Conservation (phyloP, 129 eudicot species). For the Pittosporum tobira region DNA sequence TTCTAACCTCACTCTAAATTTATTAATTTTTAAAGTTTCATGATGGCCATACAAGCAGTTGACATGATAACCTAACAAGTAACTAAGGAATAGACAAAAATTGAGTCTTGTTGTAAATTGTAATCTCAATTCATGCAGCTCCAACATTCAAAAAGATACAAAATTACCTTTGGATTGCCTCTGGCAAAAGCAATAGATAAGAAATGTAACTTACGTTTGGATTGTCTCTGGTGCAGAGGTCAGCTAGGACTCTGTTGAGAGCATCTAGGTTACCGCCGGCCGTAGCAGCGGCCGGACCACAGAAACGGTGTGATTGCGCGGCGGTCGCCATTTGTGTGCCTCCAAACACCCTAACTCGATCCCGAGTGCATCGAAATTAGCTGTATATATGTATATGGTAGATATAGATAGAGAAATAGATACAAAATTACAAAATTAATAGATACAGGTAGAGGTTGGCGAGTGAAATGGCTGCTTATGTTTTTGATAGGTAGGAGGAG, state of each 20-base stretch:
- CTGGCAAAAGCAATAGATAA: too few species aligned
- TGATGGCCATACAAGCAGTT: too few species aligned
- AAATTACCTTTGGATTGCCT: too few species aligned
- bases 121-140: neutral
- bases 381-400: too few species aligned
- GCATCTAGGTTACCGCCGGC: constrained; percentile 65
- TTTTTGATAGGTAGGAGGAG: too few species aligned
- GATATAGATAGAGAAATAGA: too few species aligned
- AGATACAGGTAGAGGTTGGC: too few species aligned
- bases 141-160: neutral
- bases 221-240: constrained; percentile 57
- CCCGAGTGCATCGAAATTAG: constrained; percentile 4
- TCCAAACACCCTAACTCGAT: constrained; percentile 48
- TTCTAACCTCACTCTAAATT: too few species aligned
- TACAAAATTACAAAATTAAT: too few species aligned
- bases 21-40: too few species aligned
- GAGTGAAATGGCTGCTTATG: too few species aligned
- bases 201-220: constrained; percentile 47
- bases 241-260: constrained; percentile 56
- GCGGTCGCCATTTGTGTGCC: constrained; percentile 42
- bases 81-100: neutral
- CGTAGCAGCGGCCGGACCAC: constrained; percentile 36
- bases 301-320: constrained; percentile 49
- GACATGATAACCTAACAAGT: neutral
- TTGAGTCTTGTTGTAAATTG: too few species aligned